Evolutionary conservation across 257 asterid genomes (phyloP).

Genomic region (Echium plantagineum): DNA sequence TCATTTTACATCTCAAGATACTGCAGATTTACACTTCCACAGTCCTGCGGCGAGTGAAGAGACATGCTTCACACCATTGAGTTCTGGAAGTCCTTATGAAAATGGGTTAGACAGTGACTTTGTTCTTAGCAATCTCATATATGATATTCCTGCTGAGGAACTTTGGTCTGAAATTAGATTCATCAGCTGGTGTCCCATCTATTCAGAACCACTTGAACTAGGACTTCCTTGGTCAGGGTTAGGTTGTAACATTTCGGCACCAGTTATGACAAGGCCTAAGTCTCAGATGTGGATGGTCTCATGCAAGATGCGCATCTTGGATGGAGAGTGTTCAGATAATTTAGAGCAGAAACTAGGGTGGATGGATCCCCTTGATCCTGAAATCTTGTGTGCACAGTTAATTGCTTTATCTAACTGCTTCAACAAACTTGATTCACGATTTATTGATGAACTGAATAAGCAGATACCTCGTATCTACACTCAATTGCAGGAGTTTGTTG

Average conservation of each 20-base stretch:
- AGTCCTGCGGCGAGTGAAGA: constrained; percentile 29
- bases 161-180: constrained; percentile 62
- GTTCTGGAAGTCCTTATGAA: constrained; percentile 28
- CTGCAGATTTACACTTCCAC: constrained; percentile 26
- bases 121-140: constrained; percentile 38
- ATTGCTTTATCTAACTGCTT: constrained; percentile 56
- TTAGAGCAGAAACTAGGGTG: constrained; percentile 74
- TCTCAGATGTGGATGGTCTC: constrained; percentile 92
- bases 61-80: constrained; percentile 18
- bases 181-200: constrained; percentile 88
- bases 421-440: constrained; percentile 31
- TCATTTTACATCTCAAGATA: constrained; percentile 21
- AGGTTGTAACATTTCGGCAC: constrained; percentile 44
- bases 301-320: constrained; percentile 57
- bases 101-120: constrained; percentile 29
- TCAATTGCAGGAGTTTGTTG: constrained; percentile 56
- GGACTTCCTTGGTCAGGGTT: constrained; percentile 76
- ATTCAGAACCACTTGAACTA: constrained; percentile 48
- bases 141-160: constrained; percentile 43
- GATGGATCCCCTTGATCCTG: constrained; percentile 45
- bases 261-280: constrained; percentile 55
- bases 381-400: constrained; percentile 53
- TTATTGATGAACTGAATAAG: constrained; percentile 48
- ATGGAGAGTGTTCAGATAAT: constrained; percentile 61
- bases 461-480: constrained; percentile 62